A percentile compares a stretch with the other conserved stretches of the same genome.
These are phyloP conservation scores for Platanthera zijinensis DNA, from an alignment of 106 monocot species.

Conservation along the genomic window DNA sequence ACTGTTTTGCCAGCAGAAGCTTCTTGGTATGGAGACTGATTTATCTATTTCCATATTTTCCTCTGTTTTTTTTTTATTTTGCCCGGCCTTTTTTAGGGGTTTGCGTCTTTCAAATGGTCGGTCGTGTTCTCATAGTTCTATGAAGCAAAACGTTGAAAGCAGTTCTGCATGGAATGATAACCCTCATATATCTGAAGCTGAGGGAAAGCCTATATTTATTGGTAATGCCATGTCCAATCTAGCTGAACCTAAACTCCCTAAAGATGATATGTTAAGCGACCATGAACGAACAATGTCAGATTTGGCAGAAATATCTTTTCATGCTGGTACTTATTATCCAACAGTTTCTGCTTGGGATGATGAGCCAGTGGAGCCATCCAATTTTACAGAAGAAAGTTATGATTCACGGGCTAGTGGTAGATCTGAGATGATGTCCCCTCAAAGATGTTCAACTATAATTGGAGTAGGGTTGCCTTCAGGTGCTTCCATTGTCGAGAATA, in stretches of 20 bases:
- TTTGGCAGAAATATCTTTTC: background rate
- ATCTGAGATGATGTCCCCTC: background rate
- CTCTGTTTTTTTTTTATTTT: background rate
- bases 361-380: constrained; percentile 18
- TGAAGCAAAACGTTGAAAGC: constrained; percentile 23
- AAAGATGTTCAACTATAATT: background rate
- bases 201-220: background rate
- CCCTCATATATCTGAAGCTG: background rate
- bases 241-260: too few species aligned
- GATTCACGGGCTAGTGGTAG: background rate
- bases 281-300: constrained; percentile 9
- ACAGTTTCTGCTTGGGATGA: constrained; percentile 53
- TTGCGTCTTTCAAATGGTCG: constrained; percentile 25
- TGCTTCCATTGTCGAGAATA: background rate
- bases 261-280: too few species aligned
- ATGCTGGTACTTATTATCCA: background rate
- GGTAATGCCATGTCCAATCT: constrained; percentile 16
- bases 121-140: constrained; percentile 11
- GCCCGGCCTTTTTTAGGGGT: constrained; percentile 29
- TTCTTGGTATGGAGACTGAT: constrained; percentile 33
- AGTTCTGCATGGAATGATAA: constrained; percentile 40
- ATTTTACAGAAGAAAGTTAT: constrained; percentile 6
- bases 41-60: background rate
- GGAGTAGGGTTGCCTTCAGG: constrained; percentile 9
- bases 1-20: constrained; percentile 49